A percentile compares a stretch with the other conserved stretches of the same genome.
These are phyloP conservation scores for Leucosporidium creatinivorum DNA, from an alignment of 768 basidiomycete genomes.

Conservation along the genomic window DNA sequence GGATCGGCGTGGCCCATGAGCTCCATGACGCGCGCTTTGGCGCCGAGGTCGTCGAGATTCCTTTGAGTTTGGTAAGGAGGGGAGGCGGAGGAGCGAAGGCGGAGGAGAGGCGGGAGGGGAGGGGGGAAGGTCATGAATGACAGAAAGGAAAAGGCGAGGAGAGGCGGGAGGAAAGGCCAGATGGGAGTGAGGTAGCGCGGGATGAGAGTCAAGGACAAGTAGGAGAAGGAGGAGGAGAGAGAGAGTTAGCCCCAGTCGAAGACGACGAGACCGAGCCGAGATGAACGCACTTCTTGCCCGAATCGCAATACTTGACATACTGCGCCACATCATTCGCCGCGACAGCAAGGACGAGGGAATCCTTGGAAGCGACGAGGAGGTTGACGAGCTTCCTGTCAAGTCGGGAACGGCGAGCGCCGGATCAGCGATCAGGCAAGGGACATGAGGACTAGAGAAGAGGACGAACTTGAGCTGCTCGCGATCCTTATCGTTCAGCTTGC, in stretches of 20 bases:
- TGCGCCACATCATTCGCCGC: constrained; percentile 89
- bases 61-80: background rate
- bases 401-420: background rate
- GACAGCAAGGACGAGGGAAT: constrained; percentile 72
- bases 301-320: constrained; percentile 84
- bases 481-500: constrained; percentile 74
- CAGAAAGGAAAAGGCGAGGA: background rate
- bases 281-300: constrained; percentile 69
- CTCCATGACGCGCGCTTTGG: constrained; percentile 53
- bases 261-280: background rate
- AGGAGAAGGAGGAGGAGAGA: background rate
- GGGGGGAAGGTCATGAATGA: background rate
- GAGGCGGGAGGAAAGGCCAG: background rate
- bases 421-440: too few species aligned
- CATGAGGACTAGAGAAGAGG: too few species aligned
- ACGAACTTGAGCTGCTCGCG: constrained; percentile 77
- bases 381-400: constrained; percentile 61
- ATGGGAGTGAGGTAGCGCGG: too few species aligned
- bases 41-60: constrained; percentile 66
- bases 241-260: background rate
- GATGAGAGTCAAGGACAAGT: too few species aligned
- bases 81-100: background rate
- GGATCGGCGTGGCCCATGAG: constrained; percentile 82
- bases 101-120: background rate
- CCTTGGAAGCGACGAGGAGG: constrained; percentile 60